A percentile compares a stretch with the other conserved stretches of the same genome.
phyloP scores from a whole-genome alignment of 75 land plant species.

The Azolla pinnata region DNA sequence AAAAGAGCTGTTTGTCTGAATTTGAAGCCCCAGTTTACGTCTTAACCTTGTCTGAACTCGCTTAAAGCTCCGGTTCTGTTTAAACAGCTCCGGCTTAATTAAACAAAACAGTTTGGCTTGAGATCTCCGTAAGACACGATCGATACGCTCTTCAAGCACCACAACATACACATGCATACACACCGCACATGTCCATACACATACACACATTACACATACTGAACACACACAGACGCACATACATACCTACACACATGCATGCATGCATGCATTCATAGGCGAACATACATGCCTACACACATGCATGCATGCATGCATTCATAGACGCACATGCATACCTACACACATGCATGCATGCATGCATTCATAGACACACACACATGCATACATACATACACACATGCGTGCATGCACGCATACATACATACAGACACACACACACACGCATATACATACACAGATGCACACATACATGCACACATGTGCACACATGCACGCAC shows the following conservation, averaged over 20 bases:
- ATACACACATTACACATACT: too few species aligned
- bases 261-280: neutral
- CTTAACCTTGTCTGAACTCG: too few species aligned
- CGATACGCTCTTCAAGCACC: neutral
- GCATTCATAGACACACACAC: neutral
- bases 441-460: neutral
- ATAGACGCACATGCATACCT: neutral
- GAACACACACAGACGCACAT: too few species aligned
- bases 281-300: neutral
- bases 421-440: too few species aligned
- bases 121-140: too few species aligned
- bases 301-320: neutral
- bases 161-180: neutral
- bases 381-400: neutral
- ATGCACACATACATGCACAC: neutral
- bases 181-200: too few species aligned
- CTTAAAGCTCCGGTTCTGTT: too few species aligned
- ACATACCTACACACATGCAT: neutral
- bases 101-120: too few species aligned
- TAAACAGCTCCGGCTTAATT: too few species aligned
- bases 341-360: neutral
- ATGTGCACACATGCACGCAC: neutral
- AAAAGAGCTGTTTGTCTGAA: too few species aligned
- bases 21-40: too few species aligned
- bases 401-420: neutral